Percentiles rank a stretch among this genome's conserved stretches.
Evolutionary conservation across 1,284 basidiomycete genomes (phyloP).

Genomic region (Ustilago hordei): DNA sequence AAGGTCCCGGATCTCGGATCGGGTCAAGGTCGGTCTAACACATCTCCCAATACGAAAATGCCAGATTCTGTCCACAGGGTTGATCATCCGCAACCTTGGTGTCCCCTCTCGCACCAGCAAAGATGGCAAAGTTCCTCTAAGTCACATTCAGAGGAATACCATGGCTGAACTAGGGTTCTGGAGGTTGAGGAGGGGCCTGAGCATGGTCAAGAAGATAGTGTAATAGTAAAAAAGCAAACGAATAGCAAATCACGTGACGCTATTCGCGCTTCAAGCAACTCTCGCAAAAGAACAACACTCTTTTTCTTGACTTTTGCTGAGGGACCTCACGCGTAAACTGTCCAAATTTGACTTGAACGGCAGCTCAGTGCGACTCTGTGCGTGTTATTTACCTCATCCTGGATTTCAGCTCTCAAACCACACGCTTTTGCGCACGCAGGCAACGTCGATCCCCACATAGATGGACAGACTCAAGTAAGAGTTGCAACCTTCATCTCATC

Average conservation of each 20-base stretch:
- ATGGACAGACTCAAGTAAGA: background rate
- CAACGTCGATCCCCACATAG: constrained; percentile 17
- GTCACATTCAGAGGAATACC: too few species aligned
- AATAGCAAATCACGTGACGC: constrained; percentile 15
- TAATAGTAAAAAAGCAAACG: background rate
- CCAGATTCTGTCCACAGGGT: background rate
- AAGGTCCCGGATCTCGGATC: constrained; percentile 23
- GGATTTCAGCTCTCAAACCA: background rate
- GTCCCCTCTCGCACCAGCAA: too few species aligned
- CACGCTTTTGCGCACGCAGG: constrained; percentile 8
- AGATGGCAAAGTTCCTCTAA: too few species aligned
- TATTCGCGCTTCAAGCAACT: constrained; percentile 9
- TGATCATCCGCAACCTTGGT: too few species aligned
- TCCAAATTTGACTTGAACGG: background rate
- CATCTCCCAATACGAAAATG: background rate
- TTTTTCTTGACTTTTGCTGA: background rate
- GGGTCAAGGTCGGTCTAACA: constrained; percentile 3
- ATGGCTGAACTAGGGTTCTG: too few species aligned
- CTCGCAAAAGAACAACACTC: constrained; percentile 28
- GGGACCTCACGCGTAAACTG: constrained; percentile 11
- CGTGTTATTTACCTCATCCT: background rate
- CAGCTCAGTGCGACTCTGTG: background rate
- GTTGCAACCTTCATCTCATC: constrained; percentile 14
- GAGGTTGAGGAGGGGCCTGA: too few species aligned
- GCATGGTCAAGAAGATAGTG: too few species aligned